A percentile compares a stretch with the other conserved stretches of the same genome.
Evolutionary conservation across 306 rosid species (phyloP).

Genomic region (Potentilla sterilis): DNA sequence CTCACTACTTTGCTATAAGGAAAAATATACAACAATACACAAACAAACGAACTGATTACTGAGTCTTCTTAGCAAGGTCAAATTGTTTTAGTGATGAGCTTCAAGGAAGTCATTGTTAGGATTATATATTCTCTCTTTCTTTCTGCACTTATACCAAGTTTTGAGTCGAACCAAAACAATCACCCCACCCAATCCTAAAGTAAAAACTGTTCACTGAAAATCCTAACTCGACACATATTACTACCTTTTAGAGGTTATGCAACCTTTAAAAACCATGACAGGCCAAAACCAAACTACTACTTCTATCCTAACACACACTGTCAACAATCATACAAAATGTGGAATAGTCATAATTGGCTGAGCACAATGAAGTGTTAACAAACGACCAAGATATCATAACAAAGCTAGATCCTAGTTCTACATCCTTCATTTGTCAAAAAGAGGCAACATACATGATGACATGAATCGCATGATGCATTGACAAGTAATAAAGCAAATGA

Average conservation of each 20-base stretch:
- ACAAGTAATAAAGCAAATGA: not conserved
- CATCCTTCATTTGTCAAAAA: not conserved
- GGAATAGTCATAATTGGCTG: not conserved
- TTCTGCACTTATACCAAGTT: not conserved
- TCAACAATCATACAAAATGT: not conserved
- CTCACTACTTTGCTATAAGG: not conserved
- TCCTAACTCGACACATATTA: not conserved
- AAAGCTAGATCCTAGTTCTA: not conserved
- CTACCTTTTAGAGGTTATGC: not conserved
- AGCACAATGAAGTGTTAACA: not conserved
- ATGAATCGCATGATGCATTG: not conserved
- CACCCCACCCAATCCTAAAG: not conserved
- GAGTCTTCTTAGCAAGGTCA: not conserved
- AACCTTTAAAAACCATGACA: not conserved
- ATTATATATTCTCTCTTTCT: not conserved
- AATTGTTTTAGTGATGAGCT: not conserved
- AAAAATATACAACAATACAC: not conserved
- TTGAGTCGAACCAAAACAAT: too few relatives aligned
- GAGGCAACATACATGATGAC: not conserved
- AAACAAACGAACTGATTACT: not conserved
- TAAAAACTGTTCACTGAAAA: not conserved
- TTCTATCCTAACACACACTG: not conserved
- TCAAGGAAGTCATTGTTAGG: not conserved
- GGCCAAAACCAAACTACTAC: not conserved
- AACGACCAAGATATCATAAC: not conserved